Conservation (phyloP, 192 early-diverging fungal genomes). For the Entrophospora sp. region DNA sequence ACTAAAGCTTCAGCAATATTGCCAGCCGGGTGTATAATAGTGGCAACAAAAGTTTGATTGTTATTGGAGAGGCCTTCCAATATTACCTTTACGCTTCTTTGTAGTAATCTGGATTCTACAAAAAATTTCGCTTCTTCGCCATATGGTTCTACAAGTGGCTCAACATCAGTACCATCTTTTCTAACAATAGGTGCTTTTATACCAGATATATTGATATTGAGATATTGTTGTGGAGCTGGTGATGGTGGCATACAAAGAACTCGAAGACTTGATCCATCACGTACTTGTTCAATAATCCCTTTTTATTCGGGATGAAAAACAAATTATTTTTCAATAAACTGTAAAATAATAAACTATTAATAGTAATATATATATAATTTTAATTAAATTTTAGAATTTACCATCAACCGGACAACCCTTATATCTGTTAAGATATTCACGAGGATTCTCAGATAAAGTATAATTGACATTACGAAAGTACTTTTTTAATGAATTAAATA, state of each 20-base stretch:
- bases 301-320: too few relatives aligned
- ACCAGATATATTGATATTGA: conserved; percentile 73
- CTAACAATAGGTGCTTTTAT: conserved; percentile 78
- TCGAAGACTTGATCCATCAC: conserved; percentile 79
- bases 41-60: conserved; percentile 65
- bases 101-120: conserved; percentile 81
- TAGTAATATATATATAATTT: too few relatives aligned
- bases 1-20: conserved; percentile 89
- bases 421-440: conserved; percentile 65
- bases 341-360: too few relatives aligned
- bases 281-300: conserved; percentile 92
- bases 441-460: conserved; percentile 55
- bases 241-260: conserved; percentile 59
- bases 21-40: conserved; percentile 74
- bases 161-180: conserved; percentile 59
- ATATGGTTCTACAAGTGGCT: conserved; percentile 76
- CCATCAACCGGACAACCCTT: conserved; percentile 75
- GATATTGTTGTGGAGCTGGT: conserved; percentile 52
- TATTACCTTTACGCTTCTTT: conserved; percentile 81
- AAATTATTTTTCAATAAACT: too few relatives aligned
- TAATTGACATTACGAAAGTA: conserved; percentile 42
- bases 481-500: conserved; percentile 23
- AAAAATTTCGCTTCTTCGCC: conserved; percentile 91
- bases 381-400: too few relatives aligned
- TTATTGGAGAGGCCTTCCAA: conserved; percentile 67